Conservation (phyloP, 2,329 filamentous ascomycete species). For the Davidsoniella virescens region DNA sequence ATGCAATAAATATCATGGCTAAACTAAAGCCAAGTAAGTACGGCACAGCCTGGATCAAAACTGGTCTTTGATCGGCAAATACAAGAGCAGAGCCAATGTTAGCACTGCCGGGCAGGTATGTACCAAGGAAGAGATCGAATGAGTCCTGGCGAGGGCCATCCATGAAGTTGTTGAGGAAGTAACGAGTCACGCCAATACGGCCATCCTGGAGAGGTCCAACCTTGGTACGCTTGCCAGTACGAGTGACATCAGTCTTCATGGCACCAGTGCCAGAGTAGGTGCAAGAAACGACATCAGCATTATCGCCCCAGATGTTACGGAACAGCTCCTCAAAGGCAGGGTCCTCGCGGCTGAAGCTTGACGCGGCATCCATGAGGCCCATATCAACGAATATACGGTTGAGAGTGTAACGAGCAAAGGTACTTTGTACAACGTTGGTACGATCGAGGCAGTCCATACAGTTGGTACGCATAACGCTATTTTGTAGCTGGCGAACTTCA, state of each 20-base stretch:
- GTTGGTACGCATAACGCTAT: conserved; percentile 85
- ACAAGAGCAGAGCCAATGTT: conserved; percentile 55
- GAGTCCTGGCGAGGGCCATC: conserved; percentile 91
- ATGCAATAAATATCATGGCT: conserved; percentile 64
- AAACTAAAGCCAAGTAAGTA: conserved; percentile 76
- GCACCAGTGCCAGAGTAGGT: conserved; percentile 93
- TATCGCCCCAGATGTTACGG: conserved; percentile 96
- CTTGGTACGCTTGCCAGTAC: conserved; percentile 79
- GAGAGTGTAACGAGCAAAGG: conserved; percentile 79
- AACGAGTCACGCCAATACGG: conserved; percentile 75
- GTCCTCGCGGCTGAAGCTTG: conserved; percentile 63
- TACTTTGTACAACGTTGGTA: conserved; percentile 95
- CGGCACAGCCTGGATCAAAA: conserved; percentile 84
- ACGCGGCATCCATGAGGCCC: conserved; percentile 59
- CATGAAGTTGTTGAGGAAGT: conserved; percentile 83
- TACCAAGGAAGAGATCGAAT: conserved; percentile 84
- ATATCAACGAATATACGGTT: conserved; percentile 78
- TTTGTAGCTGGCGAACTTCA: conserved; percentile 68
- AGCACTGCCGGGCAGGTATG: conserved; percentile 59
- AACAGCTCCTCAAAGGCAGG: conserved; percentile 75
- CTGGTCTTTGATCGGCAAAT: conserved; percentile 70
- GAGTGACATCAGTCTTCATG: conserved; percentile 94
- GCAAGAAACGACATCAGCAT: conserved; percentile 84
- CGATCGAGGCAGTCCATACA: conserved; percentile 99
- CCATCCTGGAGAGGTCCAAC: conserved; percentile 72